Conservation (phyloP, 352 stramenopile genomes). For the Pythium plurisporium region DNA sequence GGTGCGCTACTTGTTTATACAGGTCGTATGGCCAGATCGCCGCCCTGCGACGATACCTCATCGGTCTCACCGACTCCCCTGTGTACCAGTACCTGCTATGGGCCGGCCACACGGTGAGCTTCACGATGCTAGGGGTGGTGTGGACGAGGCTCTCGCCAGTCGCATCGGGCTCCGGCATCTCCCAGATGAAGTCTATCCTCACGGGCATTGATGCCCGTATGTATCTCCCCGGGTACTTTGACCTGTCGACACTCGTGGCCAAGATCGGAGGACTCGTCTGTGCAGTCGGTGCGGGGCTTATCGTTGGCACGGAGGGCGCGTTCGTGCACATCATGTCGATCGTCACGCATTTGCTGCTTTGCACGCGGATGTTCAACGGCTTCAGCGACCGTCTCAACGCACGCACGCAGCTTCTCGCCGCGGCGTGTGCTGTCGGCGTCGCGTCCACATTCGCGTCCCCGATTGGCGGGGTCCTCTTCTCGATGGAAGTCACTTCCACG, state of each 20-base stretch:
- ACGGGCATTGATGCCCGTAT: conserved; percentile 79
- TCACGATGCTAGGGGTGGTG: conserved; percentile 60
- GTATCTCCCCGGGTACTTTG: conserved; percentile 83
- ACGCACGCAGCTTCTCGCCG: conserved; percentile 85
- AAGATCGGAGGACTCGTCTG: conserved; percentile 94
- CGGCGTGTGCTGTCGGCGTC: conserved; percentile 90
- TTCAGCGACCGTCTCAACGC: conserved; percentile 79
- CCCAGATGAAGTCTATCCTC: conserved; percentile 87
- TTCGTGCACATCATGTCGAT: conserved; percentile 98
- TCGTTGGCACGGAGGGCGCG: conserved; percentile 97
- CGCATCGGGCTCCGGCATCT: conserved; percentile 75
- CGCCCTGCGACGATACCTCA: conserved; percentile 36
- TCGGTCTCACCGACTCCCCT: conserved; percentile 30
- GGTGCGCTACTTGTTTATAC: not conserved
- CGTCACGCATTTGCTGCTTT: conserved; percentile 89
- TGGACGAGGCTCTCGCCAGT: conserved; percentile 71
- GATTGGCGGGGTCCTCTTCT: conserved; percentile 93
- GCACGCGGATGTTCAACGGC: conserved; percentile 55
- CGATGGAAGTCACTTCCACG: conserved; percentile 90
- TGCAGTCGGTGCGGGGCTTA: conserved; percentile 90
- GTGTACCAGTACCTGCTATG: conserved; percentile 46
- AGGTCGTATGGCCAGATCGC: conserved; percentile 39
- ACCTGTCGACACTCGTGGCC: conserved; percentile 74
- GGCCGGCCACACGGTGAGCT: conserved; percentile 64
- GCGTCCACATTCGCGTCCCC: conserved; percentile 91